Evolutionary conservation across 352 stramenopile genomes (phyloP), one percentile per base, ranked within the genome.

Genomic region (Globisporangium perplexum): DNA sequence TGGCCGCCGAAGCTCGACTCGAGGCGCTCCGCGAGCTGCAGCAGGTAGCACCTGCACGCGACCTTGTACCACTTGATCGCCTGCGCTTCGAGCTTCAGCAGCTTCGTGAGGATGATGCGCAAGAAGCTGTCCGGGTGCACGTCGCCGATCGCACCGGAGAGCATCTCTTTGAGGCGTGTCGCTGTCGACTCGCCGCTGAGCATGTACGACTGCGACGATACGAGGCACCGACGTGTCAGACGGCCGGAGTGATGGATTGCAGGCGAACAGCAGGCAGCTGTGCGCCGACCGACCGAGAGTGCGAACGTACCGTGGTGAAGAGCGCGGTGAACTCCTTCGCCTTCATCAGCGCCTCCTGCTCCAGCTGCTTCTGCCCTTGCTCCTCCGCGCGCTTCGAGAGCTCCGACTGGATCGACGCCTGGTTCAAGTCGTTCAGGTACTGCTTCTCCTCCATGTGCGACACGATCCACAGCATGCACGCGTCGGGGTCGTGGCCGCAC

Each of bases 401-500:
- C 53, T 93, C 83, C 1, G 83, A 93, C 60, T 82, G 62, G 55
- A 91, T 91, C 14, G 81, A 90, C 30, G 83, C 83, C 47, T 66
- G 62, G 54, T 90, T 90, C 14, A 93, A 44, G 23, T 93, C 77
- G 18, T 74, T 64, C 18, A 65, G 69, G 45, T 88, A 93, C 51
- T 88, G 65, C 50, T 69, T 62, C 54, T 93, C 83, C 50, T 91
- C 83, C 14, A 87, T 55, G 47, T 78, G 72, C n/a, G 75, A 76
- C 42, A 89, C 70, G 51, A 90, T 87, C 80, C 80, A 93, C 41
- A 90, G 1, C 78, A 93, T 91, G 51, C 81, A 91, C n/a, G 61
- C 65, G 36, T 91, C 83, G 3, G 58, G 66, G 52, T 90, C 60
- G 23, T 88, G 62, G 30, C 80, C 83, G 35, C 70, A 74, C 46